Evolutionary conservation across 2,329 filamentous ascomycete genomes (phyloP).

Genomic region (Phyllosticta citriasiana): DNA sequence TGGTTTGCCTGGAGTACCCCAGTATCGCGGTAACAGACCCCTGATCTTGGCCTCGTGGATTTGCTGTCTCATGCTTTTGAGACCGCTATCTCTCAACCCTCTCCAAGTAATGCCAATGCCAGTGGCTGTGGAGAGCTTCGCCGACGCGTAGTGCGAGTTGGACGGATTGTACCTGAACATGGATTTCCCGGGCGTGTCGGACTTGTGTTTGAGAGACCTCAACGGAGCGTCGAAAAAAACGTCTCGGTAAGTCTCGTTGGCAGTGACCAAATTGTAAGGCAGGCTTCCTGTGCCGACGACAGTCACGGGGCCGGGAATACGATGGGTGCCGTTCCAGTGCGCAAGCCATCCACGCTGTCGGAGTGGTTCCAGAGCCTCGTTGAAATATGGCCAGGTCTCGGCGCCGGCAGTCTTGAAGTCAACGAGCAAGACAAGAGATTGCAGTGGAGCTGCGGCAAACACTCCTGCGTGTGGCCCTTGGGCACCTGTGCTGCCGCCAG

Average conservation of each 20-base stretch:
- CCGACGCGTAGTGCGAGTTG: constrained; percentile 22
- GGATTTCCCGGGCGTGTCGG: constrained; percentile 18
- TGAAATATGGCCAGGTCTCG: constrained; percentile 43
- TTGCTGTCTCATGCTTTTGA: constrained; percentile 14
- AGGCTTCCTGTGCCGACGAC: constrained; percentile 59
- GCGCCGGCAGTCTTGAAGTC: constrained; percentile 55
- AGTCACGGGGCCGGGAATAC: constrained; percentile 51
- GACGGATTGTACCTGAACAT: constrained; percentile 16
- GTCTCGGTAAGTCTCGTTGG: constrained; percentile 47
- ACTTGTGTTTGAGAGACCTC: background rate
- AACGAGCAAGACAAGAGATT: constrained; percentile 51
- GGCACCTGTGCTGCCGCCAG: constrained; percentile 34
- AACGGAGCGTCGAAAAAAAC: constrained; percentile 60
- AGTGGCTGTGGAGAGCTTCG: constrained; percentile 16
- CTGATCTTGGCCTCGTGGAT: constrained; percentile 16
- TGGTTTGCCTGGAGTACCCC: constrained; percentile 18
- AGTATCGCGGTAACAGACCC: constrained; percentile 18
- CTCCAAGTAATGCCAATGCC: constrained; percentile 10
- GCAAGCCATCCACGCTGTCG: constrained; percentile 45
- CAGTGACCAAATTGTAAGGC: constrained; percentile 45
- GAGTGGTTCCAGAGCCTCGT: constrained; percentile 49
- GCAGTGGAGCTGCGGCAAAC: constrained; percentile 30
- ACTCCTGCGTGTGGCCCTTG: constrained; percentile 43
- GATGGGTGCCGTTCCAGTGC: constrained; percentile 38
- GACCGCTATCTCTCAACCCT: background rate